Evolutionary conservation across 2,329 filamentous ascomycete genomes (phyloP).

Genomic region (Didymellaceae sp.): DNA sequence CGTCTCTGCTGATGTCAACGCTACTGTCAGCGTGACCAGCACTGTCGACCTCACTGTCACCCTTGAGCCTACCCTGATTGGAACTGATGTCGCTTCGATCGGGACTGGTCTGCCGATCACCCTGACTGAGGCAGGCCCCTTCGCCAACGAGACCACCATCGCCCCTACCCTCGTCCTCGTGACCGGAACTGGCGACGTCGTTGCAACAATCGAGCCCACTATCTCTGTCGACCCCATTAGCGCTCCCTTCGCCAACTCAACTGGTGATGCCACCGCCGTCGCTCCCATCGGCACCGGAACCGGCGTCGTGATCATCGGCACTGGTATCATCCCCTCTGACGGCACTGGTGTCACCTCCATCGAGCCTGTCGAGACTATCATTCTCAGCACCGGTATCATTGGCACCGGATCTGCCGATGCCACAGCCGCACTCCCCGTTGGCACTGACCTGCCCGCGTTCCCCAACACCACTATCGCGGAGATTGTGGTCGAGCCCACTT

Average conservation of each 20-base stretch:
- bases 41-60: conserved; percentile 14
- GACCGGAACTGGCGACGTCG: conserved; percentile 12
- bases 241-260: not conserved
- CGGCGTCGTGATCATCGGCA: conserved; percentile 7
- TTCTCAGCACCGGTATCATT: conserved; percentile 3
- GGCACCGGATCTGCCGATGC: conserved; percentile 1
- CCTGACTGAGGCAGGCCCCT: conserved; percentile 4
- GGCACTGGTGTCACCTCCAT: conserved; percentile 1
- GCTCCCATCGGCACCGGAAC: conserved; percentile 6
- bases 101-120: conserved; percentile 16
- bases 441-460: conserved; percentile 7
- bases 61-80: conserved; percentile 8
- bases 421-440: conserved; percentile 4
- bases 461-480: conserved; percentile 18
- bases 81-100: conserved; percentile 6
- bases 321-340: not conserved
- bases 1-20: not conserved
- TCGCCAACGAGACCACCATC: conserved; percentile 15
- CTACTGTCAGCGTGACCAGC: not conserved
- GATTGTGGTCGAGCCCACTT: conserved; percentile 7
- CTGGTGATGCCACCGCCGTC: conserved; percentile 6
- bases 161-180: conserved; percentile 12
- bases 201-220: conserved; percentile 6
- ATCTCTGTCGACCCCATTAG: conserved; percentile 5
- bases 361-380: conserved; percentile 3